A percentile compares a stretch with the other conserved stretches of the same genome.
Conservation (phyloP, 2,329 filamentous ascomycete genomes). For the Trichoderma hamatum region DNA sequence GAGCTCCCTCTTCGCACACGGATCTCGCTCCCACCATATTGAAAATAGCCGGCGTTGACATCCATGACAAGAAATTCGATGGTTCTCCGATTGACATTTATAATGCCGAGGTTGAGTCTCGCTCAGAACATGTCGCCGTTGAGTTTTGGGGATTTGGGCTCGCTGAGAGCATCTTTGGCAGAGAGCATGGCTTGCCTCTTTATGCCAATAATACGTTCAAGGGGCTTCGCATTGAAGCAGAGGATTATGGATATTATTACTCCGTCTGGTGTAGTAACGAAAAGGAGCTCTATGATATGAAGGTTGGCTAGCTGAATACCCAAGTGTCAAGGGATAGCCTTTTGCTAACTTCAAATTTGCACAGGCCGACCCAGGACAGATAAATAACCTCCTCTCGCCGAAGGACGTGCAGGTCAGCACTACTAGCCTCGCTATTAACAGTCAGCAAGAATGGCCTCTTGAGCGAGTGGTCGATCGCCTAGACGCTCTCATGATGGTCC, state of each 20-base stretch:
- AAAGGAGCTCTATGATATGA: constrained; percentile 66
- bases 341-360: constrained; percentile 10
- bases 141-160: constrained; percentile 58
- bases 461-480: constrained; percentile 52
- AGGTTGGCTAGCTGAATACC: constrained; percentile 36
- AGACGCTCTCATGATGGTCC: constrained; percentile 60
- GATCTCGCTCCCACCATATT: constrained; percentile 66
- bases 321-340: not conserved
- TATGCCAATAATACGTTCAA: constrained; percentile 62
- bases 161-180: constrained; percentile 42
- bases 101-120: constrained; percentile 34
- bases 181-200: constrained; percentile 23
- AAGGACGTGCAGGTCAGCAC: constrained; percentile 32
- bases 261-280: constrained; percentile 71
- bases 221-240: constrained; percentile 55
- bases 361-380: constrained; percentile 56
- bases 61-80: constrained; percentile 53
- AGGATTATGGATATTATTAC: constrained; percentile 64
- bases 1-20: constrained; percentile 61
- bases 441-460: constrained; percentile 5
- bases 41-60: constrained; percentile 45
- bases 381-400: constrained; percentile 46
- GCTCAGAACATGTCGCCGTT: constrained; percentile 57
- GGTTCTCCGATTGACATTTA: constrained; percentile 55
- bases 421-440: constrained; percentile 37